Percentiles rank a stretch among this genome's conserved stretches.
Conservation (phyloP, 208 protist genomes). For the Crithidia thermophila region DNA sequence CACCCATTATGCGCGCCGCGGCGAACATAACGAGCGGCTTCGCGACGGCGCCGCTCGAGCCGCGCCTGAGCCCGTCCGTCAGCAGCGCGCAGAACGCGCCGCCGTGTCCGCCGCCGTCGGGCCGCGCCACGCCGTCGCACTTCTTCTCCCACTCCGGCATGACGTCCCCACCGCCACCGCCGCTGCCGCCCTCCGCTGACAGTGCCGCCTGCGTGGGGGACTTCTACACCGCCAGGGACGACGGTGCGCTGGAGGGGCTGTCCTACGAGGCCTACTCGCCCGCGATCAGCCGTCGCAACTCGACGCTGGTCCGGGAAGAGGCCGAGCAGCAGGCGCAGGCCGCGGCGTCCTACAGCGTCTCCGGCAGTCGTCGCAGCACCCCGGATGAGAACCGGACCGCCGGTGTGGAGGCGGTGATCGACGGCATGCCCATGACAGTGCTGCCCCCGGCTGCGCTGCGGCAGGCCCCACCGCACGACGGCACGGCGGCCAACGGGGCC, state of each 20-base stretch:
- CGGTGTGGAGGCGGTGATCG: background rate
- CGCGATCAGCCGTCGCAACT: background rate
- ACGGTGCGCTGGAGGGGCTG: no score
- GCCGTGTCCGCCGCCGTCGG: background rate
- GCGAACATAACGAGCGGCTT: conserved; percentile 5
- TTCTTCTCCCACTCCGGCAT: background rate
- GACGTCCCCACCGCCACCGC: background rate
- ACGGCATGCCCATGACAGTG: conserved; percentile 7
- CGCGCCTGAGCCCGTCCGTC: background rate
- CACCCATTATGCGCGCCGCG: background rate
- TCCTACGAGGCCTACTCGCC: background rate
- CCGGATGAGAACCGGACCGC: conserved; percentile 5
- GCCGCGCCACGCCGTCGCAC: background rate
- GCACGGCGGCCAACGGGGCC: no score
- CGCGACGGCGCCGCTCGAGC: background rate
- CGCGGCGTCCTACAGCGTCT: background rate
- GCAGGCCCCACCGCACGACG: background rate
- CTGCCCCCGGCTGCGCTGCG: conserved; percentile 2
- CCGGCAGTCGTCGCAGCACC: background rate
- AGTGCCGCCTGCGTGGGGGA: background rate
- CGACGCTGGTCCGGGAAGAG: no score
- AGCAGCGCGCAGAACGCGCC: background rate
- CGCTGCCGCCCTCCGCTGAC: background rate
- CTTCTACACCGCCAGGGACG: background rate
- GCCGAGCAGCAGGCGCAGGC: no score